Evolutionary conservation across 1,284 basidiomycete species (phyloP).

Genomic region (Earliella scabrosa): DNA sequence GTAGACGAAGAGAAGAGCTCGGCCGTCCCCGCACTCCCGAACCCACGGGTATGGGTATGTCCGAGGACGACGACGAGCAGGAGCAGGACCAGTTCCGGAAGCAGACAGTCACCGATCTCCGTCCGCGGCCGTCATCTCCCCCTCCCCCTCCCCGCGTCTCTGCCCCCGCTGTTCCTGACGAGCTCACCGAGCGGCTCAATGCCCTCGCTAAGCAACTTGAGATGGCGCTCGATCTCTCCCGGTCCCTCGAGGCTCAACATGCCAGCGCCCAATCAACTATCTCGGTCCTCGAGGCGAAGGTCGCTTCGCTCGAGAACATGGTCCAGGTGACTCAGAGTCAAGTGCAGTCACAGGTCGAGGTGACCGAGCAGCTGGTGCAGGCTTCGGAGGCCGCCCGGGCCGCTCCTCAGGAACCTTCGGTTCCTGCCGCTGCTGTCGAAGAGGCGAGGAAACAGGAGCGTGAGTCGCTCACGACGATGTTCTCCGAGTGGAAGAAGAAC

Average conservation of each 20-base stretch:
- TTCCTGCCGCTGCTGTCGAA: constrained; percentile 18
- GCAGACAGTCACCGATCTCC: constrained; percentile 21
- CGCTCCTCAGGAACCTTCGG: constrained; percentile 27
- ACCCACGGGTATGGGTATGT: constrained; percentile 70
- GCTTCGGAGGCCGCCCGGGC: constrained; percentile 43
- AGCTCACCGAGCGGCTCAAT: constrained; percentile 75
- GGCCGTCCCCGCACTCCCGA: constrained; percentile 78
- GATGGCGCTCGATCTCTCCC: constrained; percentile 76
- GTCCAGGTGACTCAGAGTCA: constrained; percentile 50
- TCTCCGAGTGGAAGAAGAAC: constrained; percentile 69
- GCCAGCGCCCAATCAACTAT: constrained; percentile 81
- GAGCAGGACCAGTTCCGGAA: constrained; percentile 25
- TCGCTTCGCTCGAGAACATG: constrained; percentile 59
- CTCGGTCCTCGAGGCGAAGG: constrained; percentile 73
- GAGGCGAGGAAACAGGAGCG: constrained; percentile 41
- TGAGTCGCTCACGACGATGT: constrained; percentile 54
- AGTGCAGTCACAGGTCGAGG: constrained; percentile 45
- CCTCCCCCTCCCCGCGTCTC: constrained; percentile 26
- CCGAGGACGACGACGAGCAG: constrained; percentile 47
- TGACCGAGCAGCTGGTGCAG: constrained; percentile 49
- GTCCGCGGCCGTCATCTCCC: constrained; percentile 26
- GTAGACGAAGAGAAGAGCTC: constrained; percentile 57
- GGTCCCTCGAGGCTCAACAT: constrained; percentile 80
- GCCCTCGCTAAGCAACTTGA: constrained; percentile 78
- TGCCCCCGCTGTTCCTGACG: constrained; percentile 47